Evolutionary conservation across 306 rosid genomes (phyloP), one percentile per base, ranked within the genome.

Genomic region (Corylus heterophylla): DNA sequence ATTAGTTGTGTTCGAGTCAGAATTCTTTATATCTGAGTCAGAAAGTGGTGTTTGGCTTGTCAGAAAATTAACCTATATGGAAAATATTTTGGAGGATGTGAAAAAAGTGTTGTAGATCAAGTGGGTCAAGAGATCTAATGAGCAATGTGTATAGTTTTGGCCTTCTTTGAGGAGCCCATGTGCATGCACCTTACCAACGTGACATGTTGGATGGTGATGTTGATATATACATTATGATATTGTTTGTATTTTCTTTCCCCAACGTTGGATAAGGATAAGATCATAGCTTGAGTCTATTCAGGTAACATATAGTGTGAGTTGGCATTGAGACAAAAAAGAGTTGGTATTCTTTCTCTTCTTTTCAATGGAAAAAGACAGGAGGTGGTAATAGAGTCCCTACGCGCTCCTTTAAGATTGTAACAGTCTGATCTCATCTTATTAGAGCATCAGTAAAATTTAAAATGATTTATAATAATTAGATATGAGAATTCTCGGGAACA

Each of bases 251-350:
- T 11, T 39, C 47, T 29, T 48, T 25, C 48, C 45, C 31, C 72
- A 27, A 13, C 17, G 1, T 10, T 16, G 20, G 80, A 73, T 45
- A 74, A 77, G 79, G 76, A 74, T 80, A 42, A 55, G 84, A 51
- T 69, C 27, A 55, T 16, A 62, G 18, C 14, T 39, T 12, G 58
- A 35, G 27, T 62, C 73, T 72, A 66, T 16, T 31, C 13, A 18
- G n/a, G 54, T 11, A 58, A 25, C 11, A 42, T 49, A 4, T 39
- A 39, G 11, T 20, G 51, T 37, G 78, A 37, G 79, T 54, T 83
- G 78, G 73, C 68, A 35, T 58, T 37, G 31, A 74, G 62, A 52
- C 2, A 67, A 10, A 58, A 22, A 58, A 58, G 18, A 25, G 48
- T 18, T 39, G 50, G 71, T 3, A 17, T 4, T 22, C 1, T 3